These are phyloP conservation scores for Chytriomyces sp. DNA, from an alignment of 192 early-diverging fungal species.

Conservation along the genomic window DNA sequence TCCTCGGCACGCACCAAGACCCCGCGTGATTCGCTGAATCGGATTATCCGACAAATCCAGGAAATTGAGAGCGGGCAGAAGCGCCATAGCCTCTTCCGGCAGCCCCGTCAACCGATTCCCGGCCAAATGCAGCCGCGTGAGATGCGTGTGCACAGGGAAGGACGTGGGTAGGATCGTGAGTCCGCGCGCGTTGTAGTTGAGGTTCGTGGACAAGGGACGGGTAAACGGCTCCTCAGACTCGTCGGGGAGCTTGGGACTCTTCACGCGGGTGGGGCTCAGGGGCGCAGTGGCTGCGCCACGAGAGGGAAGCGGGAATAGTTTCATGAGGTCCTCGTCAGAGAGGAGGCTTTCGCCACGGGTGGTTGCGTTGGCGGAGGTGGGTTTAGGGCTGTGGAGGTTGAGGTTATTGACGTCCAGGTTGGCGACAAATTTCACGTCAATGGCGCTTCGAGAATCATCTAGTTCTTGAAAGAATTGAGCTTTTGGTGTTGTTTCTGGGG, in stretches of 20 bases:
- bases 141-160: background rate
- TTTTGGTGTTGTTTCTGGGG: background rate
- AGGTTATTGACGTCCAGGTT: too few relatives aligned
- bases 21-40: conserved; percentile 26
- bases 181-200: conserved; percentile 13
- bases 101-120: conserved; percentile 30
- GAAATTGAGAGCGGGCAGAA: conserved; percentile 30
- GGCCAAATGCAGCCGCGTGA: conserved; percentile 44
- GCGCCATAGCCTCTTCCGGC: conserved; percentile 15
- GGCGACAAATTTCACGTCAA: too few relatives aligned
- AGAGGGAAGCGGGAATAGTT: background rate
- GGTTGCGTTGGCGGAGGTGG: background rate
- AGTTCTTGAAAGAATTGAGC: background rate
- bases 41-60: conserved; percentile 45
- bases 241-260: background rate
- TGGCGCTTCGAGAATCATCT: too few relatives aligned
- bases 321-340: background rate
- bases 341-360: background rate
- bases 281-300: background rate
- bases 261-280: background rate
- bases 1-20: conserved; percentile 23
- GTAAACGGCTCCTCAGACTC: conserved; percentile 1
- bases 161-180: conserved; percentile 14
- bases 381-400: too few relatives aligned
- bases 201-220: background rate